Conservation (phyloP, 441 rosid species). For the Sinapis alba region DNA sequence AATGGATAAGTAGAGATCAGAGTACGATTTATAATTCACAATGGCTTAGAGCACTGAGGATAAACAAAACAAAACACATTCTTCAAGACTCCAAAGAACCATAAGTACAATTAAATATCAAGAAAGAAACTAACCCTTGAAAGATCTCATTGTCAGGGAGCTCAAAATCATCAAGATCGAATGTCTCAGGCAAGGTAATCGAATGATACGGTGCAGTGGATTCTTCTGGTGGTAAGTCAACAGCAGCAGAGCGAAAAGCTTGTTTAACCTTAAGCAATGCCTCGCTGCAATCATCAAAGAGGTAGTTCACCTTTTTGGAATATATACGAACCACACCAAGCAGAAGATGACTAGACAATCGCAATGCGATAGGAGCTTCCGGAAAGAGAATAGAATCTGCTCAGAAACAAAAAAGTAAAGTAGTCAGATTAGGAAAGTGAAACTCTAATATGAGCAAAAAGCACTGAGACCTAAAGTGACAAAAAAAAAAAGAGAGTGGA, state of each 20-base stretch:
- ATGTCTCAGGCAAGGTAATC: conserved; percentile 98
- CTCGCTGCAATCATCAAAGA: conserved; percentile 99
- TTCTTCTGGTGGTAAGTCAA: conserved; percentile 99
- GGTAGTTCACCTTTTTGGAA: conserved; percentile 97
- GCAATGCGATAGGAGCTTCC: conserved; percentile 92
- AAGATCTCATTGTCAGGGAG: conserved; percentile 93
- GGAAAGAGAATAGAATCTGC: conserved; percentile 99
- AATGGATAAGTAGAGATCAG: conserved; percentile 6
- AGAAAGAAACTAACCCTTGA: conserved; percentile 81
- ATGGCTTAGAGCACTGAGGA: background rate
- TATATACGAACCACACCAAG: conserved; percentile 99
- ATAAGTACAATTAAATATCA: no score
- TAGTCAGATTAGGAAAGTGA: background rate
- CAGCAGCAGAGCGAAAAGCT: conserved; percentile 98
- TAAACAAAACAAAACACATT: background rate
- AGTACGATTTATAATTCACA: background rate
- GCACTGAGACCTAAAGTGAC: background rate
- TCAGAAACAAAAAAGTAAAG: conserved; percentile 2
- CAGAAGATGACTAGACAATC: conserved; percentile 97
- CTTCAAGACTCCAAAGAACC: no score
- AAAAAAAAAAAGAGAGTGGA: no score
- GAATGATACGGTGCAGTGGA: conserved; percentile 99
- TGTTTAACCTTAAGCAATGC: conserved; percentile 98
- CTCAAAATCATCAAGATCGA: conserved; percentile 99
- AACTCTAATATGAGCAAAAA: conserved; percentile 67